Conservation (phyloP, 2,329 filamentous ascomycete species). For the Neurospora sp. region DNA sequence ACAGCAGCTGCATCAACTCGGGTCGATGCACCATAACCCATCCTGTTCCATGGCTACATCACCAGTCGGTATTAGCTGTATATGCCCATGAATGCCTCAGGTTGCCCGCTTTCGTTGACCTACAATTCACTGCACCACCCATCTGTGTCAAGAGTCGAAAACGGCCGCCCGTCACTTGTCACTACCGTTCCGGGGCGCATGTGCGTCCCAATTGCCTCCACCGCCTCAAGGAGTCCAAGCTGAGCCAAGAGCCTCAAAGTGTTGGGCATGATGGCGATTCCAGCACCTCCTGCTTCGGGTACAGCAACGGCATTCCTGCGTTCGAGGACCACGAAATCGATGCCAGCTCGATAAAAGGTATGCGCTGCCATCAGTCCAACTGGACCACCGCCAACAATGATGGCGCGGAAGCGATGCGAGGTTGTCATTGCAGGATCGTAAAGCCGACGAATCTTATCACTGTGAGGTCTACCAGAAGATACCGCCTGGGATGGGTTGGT, state of each 20-base stretch:
- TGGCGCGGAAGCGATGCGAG: not conserved
- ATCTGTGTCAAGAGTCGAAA: not conserved
- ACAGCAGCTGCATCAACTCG: conserved; percentile 2
- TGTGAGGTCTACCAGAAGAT: not conserved
- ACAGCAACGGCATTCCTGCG: not conserved
- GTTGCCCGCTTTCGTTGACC: not conserved
- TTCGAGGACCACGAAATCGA: conserved; percentile 8
- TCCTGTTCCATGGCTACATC: conserved; percentile 1
- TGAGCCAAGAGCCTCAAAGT: conserved; percentile 4
- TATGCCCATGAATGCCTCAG: not conserved
- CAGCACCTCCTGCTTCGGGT: conserved; percentile 3
- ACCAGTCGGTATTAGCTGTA: not conserved
- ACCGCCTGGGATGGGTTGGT: not conserved
- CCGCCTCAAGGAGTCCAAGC: conserved; percentile 3
- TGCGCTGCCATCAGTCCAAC: conserved; percentile 9
- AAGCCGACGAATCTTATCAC: not conserved
- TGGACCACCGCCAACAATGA: conserved; percentile 9
- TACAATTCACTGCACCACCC: not conserved
- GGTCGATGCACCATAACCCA: conserved; percentile 6
- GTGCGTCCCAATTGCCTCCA: not conserved
- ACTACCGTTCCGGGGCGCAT: not conserved
- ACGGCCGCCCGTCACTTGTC: not conserved
- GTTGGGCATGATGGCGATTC: conserved; percentile 2
- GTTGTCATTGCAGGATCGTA: not conserved
- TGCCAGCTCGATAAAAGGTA: conserved; percentile 5